phyloP scores from a whole-genome alignment of 345 rosid genomes.

The Pelargonium nanum region DNA sequence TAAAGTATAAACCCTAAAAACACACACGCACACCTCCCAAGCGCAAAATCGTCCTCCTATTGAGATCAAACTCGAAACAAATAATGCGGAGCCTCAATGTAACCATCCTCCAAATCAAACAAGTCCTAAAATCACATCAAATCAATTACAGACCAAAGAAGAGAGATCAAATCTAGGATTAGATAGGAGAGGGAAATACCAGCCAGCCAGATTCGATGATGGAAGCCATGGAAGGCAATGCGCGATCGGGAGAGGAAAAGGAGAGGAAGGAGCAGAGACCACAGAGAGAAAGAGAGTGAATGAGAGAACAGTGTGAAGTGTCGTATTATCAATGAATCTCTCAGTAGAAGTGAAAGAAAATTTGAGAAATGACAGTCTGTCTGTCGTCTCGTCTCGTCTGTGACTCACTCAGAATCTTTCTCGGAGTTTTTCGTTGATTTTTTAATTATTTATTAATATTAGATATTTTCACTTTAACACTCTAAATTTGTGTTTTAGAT shows the following conservation, averaged over 20 bases:
- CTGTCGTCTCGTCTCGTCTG: too few species aligned
- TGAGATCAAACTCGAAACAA: neutral
- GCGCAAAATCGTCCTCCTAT: neutral
- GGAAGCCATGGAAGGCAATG: slow-evolving; percentile 45
- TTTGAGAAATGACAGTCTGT: neutral
- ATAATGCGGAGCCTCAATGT: too few species aligned
- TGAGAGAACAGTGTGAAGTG: neutral
- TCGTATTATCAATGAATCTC: neutral
- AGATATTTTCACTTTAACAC: too few species aligned
- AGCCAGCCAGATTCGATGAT: slow-evolving; percentile 69
- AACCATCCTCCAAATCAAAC: neutral
- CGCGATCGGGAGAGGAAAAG: neutral
- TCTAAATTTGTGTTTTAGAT: too few species aligned
- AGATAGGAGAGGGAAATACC: slow-evolving; percentile 25
- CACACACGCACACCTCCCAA: neutral
- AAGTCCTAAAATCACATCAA: neutral
- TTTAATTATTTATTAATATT: too few species aligned
- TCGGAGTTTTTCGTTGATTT: too few species aligned
- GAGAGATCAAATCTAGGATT: neutral
- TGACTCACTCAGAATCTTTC: too few species aligned
- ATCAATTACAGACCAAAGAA: neutral
- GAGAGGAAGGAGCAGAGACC: neutral
- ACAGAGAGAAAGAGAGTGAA: neutral
- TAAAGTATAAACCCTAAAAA: too few species aligned
- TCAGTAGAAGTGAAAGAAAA: neutral